phyloP scores from a whole-genome alignment of 768 basidiomycete species.

The Stropharia rugosoannulata region DNA sequence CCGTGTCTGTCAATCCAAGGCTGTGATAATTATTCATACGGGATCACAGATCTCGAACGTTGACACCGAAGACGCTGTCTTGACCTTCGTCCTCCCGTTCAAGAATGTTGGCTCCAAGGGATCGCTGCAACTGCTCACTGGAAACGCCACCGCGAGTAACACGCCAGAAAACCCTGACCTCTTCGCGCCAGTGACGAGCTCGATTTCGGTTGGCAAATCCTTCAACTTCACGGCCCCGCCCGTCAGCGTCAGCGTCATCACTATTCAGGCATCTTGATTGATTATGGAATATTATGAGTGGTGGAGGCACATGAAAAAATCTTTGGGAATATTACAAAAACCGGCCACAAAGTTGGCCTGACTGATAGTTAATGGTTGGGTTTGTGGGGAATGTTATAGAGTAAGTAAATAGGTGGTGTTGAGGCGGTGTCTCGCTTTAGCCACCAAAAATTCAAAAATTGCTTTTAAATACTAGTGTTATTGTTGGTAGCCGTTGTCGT shows the following conservation, averaged over 20 bases:
- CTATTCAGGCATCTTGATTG: constrained; percentile 25
- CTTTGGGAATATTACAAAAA: too few species aligned
- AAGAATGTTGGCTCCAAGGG: constrained; percentile 41
- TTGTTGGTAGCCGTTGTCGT: too few species aligned
- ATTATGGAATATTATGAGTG: too few species aligned
- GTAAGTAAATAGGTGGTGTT: too few species aligned
- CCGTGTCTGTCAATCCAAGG: background rate
- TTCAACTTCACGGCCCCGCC: constrained; percentile 57
- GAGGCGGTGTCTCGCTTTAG: too few species aligned
- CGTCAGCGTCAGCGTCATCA: constrained; percentile 40
- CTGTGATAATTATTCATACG: background rate
- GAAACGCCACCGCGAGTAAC: constrained; percentile 51
- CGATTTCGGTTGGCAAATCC: constrained; percentile 44
- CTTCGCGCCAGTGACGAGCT: constrained; percentile 44
- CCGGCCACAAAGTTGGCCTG: too few species aligned
- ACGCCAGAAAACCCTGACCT: constrained; percentile 48
- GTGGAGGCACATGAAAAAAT: too few species aligned
- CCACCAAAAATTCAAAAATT: too few species aligned
- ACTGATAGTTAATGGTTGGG: too few species aligned
- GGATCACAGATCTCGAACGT: constrained; percentile 52
- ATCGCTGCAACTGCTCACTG: constrained; percentile 48
- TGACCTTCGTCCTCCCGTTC: constrained; percentile 60
- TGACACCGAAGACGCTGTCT: constrained; percentile 30
- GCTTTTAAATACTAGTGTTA: too few species aligned
- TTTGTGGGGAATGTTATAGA: too few species aligned